Evolutionary conservation across 176 grass and related monocot genomes (phyloP).

Genomic region (Oryza meridionalis): DNA sequence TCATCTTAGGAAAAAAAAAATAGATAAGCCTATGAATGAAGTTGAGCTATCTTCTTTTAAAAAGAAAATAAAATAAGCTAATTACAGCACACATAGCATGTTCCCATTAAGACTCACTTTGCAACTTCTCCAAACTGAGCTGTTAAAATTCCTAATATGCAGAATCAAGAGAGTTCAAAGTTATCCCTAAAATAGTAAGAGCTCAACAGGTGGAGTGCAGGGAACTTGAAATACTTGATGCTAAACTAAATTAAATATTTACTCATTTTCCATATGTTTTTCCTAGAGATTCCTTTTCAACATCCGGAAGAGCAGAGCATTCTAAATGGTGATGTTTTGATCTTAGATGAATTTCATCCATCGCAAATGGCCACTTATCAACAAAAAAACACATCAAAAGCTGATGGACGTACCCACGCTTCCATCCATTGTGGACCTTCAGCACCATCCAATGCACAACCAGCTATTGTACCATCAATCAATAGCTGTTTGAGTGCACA

Average conservation of each 20-base stretch:
- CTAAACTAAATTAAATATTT: neutral
- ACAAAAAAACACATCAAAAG: constrained; percentile 31
- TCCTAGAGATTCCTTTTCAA: constrained; percentile 27
- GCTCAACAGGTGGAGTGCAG: neutral
- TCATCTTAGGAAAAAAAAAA: neutral
- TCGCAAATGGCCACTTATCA: constrained; percentile 34
- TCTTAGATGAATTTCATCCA: constrained; percentile 18
- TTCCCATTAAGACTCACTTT: neutral
- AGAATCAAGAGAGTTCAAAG: neutral
- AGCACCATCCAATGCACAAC: constrained; percentile 91
- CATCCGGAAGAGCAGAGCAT: constrained; percentile 5
- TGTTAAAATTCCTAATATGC: neutral
- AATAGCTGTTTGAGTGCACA: constrained; percentile 92
- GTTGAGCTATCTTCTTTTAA: neutral
- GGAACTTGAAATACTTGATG: neutral
- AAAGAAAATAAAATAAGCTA: constrained; percentile 13
- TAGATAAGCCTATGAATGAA: neutral
- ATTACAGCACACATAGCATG: constrained; percentile 2
- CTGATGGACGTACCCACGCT: constrained; percentile 82
- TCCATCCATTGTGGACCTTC: constrained; percentile 99
- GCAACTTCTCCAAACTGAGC: neutral
- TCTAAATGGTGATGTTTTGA: constrained; percentile 26
- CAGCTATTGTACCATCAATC: constrained; percentile 89
- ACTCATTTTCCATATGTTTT: neutral
- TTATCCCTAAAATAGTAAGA: neutral